Base-by-base conservation (phyloP, 2,329 filamentous ascomycete species). In the Lachnum nothofagi region DNA sequence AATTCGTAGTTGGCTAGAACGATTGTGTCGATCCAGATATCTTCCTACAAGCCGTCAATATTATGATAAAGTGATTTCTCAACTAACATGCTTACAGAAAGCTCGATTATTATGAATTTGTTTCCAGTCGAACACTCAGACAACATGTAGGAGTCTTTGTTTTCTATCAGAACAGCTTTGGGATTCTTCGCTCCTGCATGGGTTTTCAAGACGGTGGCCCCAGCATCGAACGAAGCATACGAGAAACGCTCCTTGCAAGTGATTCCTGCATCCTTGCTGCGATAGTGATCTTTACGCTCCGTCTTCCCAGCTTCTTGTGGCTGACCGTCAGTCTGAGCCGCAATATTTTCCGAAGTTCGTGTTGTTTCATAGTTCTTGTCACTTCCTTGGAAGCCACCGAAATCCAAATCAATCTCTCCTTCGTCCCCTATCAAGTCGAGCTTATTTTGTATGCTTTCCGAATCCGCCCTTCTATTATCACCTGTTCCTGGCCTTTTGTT, bases 1-100 rank as follows among this genome's bases (percentile, higher is more conserved):
- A 98, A 98, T 67, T 98, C 93, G 61, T 94, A 98, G 66, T 98
- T 98, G 53, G 91, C 93, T 46, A 98, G 76, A n/a, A 97, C 93
- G 34, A 98, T 77, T 0, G 93, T 98, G 65, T 98, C 93, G 50
- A 98, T 86, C 38, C 95, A 77, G 48, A 85, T 81, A 48, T 84
- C 80, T 63, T 65, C 63, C 63, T 65, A 49, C 12, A 44, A 17
- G 16, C 2, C 37, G 41, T 63, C 52, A 63, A 55, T 42, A 38
- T 22, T 37, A 17, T 24, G 6, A 3, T 34, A 44, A 5, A 6
- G 8, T 7, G 19, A 14, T 17, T 12, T 14, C 27, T 5, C n/a
- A 31, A 37, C 19, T 38, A 84, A 57, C 83, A 79, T 60, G 95
- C 89, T 67, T 89, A 97, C 24, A 29, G 63, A 65, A 42, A 98